A percentile compares a stretch with the other conserved stretches of the same genome.
These are phyloP conservation scores for Helichrysum umbraculigerum DNA, from an alignment of 129 eudicot genomes.

Conservation along the genomic window DNA sequence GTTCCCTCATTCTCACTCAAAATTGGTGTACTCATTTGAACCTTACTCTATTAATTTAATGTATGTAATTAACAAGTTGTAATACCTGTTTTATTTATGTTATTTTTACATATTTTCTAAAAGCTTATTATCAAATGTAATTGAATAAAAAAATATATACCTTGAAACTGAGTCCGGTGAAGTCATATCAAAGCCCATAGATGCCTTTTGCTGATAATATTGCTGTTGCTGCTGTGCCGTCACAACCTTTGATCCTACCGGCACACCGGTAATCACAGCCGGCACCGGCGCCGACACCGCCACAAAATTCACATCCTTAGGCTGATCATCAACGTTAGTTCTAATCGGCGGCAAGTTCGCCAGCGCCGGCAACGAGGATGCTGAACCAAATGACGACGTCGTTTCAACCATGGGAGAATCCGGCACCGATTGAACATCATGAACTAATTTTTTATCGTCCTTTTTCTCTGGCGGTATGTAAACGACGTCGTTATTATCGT, in stretches of 20 bases:
- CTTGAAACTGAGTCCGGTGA: slow-evolving; percentile 87
- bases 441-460: slow-evolving; percentile 12
- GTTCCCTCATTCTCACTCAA: no score
- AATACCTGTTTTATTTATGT: no score
- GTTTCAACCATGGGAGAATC: slow-evolving; percentile 73
- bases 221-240: slow-evolving; percentile 34
- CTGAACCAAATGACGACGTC: slow-evolving; percentile 79
- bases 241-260: slow-evolving; percentile 24
- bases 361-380: slow-evolving; percentile 58
- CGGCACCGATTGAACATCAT: slow-evolving; percentile 68
- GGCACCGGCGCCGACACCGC: slow-evolving; percentile 39
- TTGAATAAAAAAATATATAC: slow-evolving; percentile 28
- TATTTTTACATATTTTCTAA: no score
- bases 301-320: slow-evolving; percentile 46
- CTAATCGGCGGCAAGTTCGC: slow-evolving; percentile 69
- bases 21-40: no score
- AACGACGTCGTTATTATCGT: slow-evolving; percentile 33
- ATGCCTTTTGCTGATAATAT: slow-evolving; percentile 43
- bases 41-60: no score
- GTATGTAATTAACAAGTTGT: no score
- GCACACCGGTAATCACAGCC: slow-evolving; percentile 28
- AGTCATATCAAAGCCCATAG: slow-evolving; percentile 44
- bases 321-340: slow-evolving; percentile 53
- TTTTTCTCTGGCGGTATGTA: slow-evolving; percentile 16
- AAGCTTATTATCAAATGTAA: no score